Conservation (phyloP, 2,329 filamentous ascomycete species). For the Parastagonospora nodorum region DNA sequence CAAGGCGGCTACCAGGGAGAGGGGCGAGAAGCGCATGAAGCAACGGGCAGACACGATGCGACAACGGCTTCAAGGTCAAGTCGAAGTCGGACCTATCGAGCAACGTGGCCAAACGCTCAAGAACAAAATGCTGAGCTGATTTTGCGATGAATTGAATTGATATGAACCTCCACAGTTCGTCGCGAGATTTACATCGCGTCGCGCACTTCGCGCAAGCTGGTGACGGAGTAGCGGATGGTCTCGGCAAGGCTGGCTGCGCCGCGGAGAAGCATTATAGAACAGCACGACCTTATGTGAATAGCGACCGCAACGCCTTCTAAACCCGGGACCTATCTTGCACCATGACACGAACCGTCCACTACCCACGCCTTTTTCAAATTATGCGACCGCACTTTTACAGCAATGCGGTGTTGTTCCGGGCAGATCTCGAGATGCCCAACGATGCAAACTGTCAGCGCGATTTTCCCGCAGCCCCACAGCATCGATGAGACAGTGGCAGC, state of each 20-base stretch:
- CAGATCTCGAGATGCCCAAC: neutral
- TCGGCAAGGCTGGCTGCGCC: neutral
- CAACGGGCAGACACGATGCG: slow-evolving; percentile 57
- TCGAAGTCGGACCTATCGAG: slow-evolving; percentile 55
- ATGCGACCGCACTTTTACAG: too few relatives aligned
- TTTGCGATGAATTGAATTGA: neutral
- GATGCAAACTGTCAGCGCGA: neutral
- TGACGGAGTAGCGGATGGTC: too few relatives aligned
- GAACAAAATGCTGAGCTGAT: slow-evolving; percentile 8
- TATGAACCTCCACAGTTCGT: too few relatives aligned
- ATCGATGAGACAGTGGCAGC: slow-evolving; percentile 3
- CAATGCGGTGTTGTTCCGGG: too few relatives aligned
- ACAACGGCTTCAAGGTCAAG: slow-evolving; percentile 49
- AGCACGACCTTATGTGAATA: neutral
- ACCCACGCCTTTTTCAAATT: too few relatives aligned
- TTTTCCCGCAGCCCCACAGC: neutral
- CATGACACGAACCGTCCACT: too few relatives aligned
- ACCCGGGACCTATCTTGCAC: neutral
- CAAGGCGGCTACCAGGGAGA: slow-evolving; percentile 43
- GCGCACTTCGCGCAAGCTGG: too few relatives aligned
- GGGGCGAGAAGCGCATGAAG: slow-evolving; percentile 25
- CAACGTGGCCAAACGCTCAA: slow-evolving; percentile 8
- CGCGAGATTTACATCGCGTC: too few relatives aligned
- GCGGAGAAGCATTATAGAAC: neutral
- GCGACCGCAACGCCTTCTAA: neutral